Percentiles rank a stretch among this genome's conserved stretches.
These are phyloP conservation scores for Epicoccum sorghinum DNA, from an alignment of 2,329 filamentous ascomycete genomes.

Conservation along the genomic window DNA sequence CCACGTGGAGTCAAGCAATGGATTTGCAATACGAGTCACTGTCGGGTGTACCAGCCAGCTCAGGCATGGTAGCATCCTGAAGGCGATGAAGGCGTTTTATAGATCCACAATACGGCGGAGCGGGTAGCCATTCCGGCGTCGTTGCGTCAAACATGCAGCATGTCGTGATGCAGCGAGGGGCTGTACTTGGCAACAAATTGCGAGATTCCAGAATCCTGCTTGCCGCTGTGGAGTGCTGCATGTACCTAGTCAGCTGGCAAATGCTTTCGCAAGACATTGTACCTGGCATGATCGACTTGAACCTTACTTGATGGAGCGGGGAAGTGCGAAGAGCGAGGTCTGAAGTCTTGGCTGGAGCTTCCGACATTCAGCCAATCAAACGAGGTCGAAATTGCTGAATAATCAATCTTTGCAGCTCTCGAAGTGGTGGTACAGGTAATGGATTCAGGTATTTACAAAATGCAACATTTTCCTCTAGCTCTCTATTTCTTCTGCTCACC, in stretches of 20 bases:
- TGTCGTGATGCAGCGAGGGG: constrained; percentile 29
- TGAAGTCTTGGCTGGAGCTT: not conserved
- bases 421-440: constrained; percentile 20
- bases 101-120: constrained; percentile 6
- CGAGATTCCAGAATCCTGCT: constrained; percentile 11
- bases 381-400: not conserved
- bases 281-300: constrained; percentile 4
- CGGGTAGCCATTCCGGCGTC: constrained; percentile 16
- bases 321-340: constrained; percentile 8
- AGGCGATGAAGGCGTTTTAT: not conserved
- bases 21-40: constrained; percentile 12
- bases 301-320: constrained; percentile 4
- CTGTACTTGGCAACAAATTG: constrained; percentile 32
- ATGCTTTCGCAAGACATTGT: not conserved
- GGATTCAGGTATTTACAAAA: constrained; percentile 49
- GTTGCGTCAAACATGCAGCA: constrained; percentile 5
- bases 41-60: constrained; percentile 25
- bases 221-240: constrained; percentile 5
- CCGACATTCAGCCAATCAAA: constrained; percentile 13
- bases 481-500: constrained; percentile 89
- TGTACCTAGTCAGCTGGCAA: not conserved
- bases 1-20: not conserved
- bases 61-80: constrained; percentile 13
- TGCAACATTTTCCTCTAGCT: not conserved
- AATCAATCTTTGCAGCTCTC: not conserved